phyloP scores from a whole-genome alignment of 331 rosid genomes.

The Saraca asoca region DNA sequence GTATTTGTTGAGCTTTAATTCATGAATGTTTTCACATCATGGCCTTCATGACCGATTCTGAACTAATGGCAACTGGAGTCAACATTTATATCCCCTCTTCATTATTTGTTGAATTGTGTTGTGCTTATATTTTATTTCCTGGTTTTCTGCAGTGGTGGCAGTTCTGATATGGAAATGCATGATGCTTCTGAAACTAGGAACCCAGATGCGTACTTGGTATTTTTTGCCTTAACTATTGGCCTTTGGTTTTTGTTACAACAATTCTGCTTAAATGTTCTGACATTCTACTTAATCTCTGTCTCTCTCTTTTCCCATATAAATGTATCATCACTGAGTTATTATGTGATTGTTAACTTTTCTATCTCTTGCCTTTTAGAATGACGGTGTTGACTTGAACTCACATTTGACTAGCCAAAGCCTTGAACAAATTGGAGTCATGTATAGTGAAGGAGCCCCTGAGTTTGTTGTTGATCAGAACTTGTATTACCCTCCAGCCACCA shows the following conservation, averaged over 20 bases:
- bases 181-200: conserved; percentile 51
- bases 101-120: not conserved
- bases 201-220: conserved; percentile 60
- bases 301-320: not conserved
- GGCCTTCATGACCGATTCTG: too few relatives aligned
- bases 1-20: too few relatives aligned
- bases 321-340: not conserved
- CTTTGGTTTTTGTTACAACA: not conserved
- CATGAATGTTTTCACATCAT: too few relatives aligned
- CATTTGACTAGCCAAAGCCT: conserved; percentile 49
- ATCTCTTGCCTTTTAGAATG: conserved; percentile 49
- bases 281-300: conserved; percentile 9
- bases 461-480: conserved; percentile 81
- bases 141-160: conserved; percentile 61
- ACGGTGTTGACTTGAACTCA: conserved; percentile 54
- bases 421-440: conserved; percentile 66
- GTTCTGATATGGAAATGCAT: conserved; percentile 66
- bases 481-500: conserved; percentile 82
- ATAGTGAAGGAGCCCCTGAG: conserved; percentile 79
- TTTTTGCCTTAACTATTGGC: not conserved
- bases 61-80: not conserved
- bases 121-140: conserved; percentile 32
- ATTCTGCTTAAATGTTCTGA: not conserved
- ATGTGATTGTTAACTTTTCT: conserved; percentile 2
- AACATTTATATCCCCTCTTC: not conserved